Conservation (phyloP, 2,329 filamentous ascomycete genomes). For the Alternaria hordeiaustralica region DNA sequence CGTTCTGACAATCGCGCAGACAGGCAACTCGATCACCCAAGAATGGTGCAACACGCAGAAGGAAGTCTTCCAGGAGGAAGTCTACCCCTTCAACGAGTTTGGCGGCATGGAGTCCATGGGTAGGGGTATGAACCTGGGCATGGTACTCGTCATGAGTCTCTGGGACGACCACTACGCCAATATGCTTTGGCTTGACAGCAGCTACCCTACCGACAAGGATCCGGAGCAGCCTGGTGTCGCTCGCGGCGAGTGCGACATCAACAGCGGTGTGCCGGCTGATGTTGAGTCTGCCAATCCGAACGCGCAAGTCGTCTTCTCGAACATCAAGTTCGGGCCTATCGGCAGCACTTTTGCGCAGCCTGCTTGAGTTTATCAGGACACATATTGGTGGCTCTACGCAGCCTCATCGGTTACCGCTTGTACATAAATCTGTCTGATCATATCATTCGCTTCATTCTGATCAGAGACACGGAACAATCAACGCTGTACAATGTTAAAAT, state of each 20-base stretch:
- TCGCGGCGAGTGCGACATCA: conserved; percentile 34
- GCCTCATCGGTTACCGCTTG: not conserved
- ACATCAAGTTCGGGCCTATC: conserved; percentile 41
- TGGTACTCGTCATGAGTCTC: conserved; percentile 68
- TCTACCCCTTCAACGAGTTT: conserved; percentile 59
- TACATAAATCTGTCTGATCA: not conserved
- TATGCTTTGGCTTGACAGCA: conserved; percentile 77
- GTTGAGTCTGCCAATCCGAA: conserved; percentile 27
- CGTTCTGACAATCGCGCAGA: not conserved
- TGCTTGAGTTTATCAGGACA: conserved; percentile 3
- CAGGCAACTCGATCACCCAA: conserved; percentile 38
- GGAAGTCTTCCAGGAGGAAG: conserved; percentile 36
- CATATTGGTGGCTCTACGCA: not conserved
- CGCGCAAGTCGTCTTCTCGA: conserved; percentile 35
- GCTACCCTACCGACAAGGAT: conserved; percentile 59
- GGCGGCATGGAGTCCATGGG: conserved; percentile 65
- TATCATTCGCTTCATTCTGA: not conserved
- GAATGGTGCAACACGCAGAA: conserved; percentile 39
- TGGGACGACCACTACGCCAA: conserved; percentile 70
- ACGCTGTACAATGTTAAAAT: not conserved
- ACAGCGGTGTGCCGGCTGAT: conserved; percentile 37
- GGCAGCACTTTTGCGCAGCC: conserved; percentile 38
- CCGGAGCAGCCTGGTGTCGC: conserved; percentile 36
- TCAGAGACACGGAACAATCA: not conserved
- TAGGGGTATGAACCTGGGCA: conserved; percentile 60